Base-by-base conservation (phyloP, 345 rosid species). In the Draba incana region DNA sequence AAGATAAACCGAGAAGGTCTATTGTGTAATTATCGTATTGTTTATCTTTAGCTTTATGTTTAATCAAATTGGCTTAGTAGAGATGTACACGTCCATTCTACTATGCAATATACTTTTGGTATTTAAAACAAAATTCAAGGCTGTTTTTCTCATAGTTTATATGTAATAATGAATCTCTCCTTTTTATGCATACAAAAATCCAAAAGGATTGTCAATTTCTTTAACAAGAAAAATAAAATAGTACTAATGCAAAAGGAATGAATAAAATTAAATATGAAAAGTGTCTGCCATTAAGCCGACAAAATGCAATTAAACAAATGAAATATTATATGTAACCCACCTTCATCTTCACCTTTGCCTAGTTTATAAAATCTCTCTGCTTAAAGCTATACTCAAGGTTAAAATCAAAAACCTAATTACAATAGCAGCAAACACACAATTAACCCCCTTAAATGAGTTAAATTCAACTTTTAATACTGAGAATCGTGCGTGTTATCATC, bases 271-370 rank as follows among this genome's bases (percentile, higher is more conserved):
- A 84, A 87, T 84, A 69, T 78, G 82, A 76, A 65, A 65, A 51
- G 33, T 89, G 98, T 80, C 69, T 82, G 79, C 94, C 98, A 92
- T 75, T 82, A 75, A 72, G 91, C 86, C 70, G 82, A 89, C 96
- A 77, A 71, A 20, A 14, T 77, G 67, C 16, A 62, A 84, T 84
- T 83, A 85, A 84, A 7, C 68, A 67, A 71, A 84, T 71, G 76
- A 68, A 80, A 74, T 81, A 85, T 84, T 58, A 68, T 79, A 79
- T 78, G 66, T 62, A 68, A 83, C 66, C 87, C 89, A 83, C 83
- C 84, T 78, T 86, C 80, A 71, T 81, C 87, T 72, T 64, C 77
- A 80, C 82, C 79, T 38, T 74, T 83, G 60, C 65, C 38, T 54
- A 81, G 89, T 81, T 89, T 92, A 92, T 89, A 92, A 80, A 80